phyloP scores from a whole-genome alignment of 2,329 filamentous ascomycete genomes.

The Sporothrix curviconia region DNA sequence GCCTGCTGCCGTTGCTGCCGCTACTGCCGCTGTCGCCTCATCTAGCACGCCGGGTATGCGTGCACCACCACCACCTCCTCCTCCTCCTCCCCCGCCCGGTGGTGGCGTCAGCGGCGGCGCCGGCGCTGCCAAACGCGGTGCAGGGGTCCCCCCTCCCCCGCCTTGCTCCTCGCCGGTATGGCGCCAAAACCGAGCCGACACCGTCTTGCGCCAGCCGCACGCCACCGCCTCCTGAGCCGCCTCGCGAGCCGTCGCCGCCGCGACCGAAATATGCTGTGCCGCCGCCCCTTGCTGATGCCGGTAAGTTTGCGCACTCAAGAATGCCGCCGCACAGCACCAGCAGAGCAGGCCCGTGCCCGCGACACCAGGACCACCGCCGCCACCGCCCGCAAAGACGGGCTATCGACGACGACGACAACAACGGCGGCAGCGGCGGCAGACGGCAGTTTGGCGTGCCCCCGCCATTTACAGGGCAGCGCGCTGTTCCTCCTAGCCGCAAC shows the following conservation, averaged over 20 bases:
- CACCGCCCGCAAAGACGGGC: slow-evolving; percentile 65
- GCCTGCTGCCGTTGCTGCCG: slow-evolving; percentile 28
- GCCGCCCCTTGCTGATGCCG: slow-evolving; percentile 82
- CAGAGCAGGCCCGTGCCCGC: slow-evolving; percentile 37
- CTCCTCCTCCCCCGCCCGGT: slow-evolving; percentile 30
- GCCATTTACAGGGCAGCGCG: slow-evolving; percentile 63
- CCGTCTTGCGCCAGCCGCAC: slow-evolving; percentile 5
- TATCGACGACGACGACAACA: slow-evolving; percentile 59
- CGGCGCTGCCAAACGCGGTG: slow-evolving; percentile 33
- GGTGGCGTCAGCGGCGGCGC: slow-evolving; percentile 20
- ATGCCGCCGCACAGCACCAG: slow-evolving; percentile 41
- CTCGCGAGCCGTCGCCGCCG: slow-evolving; percentile 66
- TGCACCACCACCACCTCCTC: slow-evolving; percentile 37
- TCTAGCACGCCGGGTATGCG: slow-evolving; percentile 24
- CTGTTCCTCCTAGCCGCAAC: slow-evolving; percentile 59
- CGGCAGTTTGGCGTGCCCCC: slow-evolving; percentile 72
- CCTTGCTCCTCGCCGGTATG: slow-evolving; percentile 54
- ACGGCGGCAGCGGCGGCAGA: slow-evolving; percentile 31
- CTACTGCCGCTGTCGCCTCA: slow-evolving; percentile 20
- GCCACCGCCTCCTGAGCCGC: slow-evolving; percentile 47
- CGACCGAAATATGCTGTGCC: slow-evolving; percentile 73
- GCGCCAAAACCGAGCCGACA: slow-evolving; percentile 40
- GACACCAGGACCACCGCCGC: slow-evolving; percentile 58
- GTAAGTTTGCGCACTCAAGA: slow-evolving; percentile 65
- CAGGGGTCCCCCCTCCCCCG: slow-evolving; percentile 47